These are phyloP conservation scores for Crucihimalaya himalaica DNA, from an alignment of 345 rosid species.

Conservation along the genomic window DNA sequence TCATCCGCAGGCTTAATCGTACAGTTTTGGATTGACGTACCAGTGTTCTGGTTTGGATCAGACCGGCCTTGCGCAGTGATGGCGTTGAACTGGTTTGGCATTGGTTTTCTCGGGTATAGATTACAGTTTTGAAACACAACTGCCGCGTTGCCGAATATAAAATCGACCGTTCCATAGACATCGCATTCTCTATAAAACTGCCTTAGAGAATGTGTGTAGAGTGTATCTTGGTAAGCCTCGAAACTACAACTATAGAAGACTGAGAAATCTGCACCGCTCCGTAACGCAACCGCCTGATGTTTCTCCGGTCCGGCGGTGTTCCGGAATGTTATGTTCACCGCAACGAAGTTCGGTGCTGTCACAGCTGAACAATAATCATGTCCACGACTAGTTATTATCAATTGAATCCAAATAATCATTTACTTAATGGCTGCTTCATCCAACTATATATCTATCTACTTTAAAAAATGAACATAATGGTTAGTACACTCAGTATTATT, in stretches of 20 bases:
- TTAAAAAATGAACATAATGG: not conserved
- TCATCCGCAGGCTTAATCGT: conserved; percentile 63
- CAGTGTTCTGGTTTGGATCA: conserved; percentile 86
- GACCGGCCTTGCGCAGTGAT: conserved; percentile 91
- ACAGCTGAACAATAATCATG: conserved; percentile 57
- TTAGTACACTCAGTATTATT: conserved; percentile 5
- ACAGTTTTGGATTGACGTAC: conserved; percentile 73
- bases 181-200: conserved; percentile 92
- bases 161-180: conserved; percentile 87
- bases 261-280: conserved; percentile 82
- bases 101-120: conserved; percentile 71
- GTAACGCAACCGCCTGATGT: conserved; percentile 86
- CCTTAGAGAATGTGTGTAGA: conserved; percentile 79
- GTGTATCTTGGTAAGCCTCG: conserved; percentile 86
- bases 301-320: conserved; percentile 90
- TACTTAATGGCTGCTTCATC: not conserved
- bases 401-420: not conserved
- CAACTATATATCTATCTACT: not conserved
- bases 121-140: conserved; percentile 78
- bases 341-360: conserved; percentile 75
- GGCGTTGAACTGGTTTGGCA: conserved; percentile 82
- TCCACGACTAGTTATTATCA: not conserved
- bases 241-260: conserved; percentile 81
- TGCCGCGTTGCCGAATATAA: conserved; percentile 91
- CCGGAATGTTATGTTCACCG: conserved; percentile 72